A percentile compares a stretch with the other conserved stretches of the same genome.
Evolutionary conservation across 1,284 basidiomycete species (phyloP).

Genomic region (Pisolithus thermaeus): DNA sequence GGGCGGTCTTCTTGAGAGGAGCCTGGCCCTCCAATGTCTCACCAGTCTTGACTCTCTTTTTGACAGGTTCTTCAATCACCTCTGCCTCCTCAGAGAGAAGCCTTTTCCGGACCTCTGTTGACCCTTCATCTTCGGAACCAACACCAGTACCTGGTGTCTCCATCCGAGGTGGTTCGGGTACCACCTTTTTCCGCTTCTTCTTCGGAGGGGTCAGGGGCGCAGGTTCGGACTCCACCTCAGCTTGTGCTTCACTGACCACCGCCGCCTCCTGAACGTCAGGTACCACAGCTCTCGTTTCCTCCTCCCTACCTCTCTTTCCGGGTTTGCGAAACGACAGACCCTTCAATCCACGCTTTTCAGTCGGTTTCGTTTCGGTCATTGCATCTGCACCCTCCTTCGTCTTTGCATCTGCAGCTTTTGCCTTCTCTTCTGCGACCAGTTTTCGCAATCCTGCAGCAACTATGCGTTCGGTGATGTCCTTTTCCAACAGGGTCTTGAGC

Average conservation of each 20-base stretch:
- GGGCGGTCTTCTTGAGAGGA: slow-evolving; percentile 31
- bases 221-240: slow-evolving; percentile 21
- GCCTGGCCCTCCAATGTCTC: slow-evolving; percentile 24
- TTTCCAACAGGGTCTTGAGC: slow-evolving; percentile 53
- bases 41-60: slow-evolving; percentile 29
- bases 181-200: slow-evolving; percentile 41
- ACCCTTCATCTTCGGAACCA: slow-evolving; percentile 42
- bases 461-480: slow-evolving; percentile 65
- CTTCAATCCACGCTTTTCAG: slow-evolving; percentile 47
- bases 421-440: slow-evolving; percentile 48
- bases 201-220: slow-evolving; percentile 35
- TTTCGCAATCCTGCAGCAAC: slow-evolving; percentile 53
- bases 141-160: slow-evolving; percentile 31
- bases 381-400: slow-evolving; percentile 16
- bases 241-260: slow-evolving; percentile 34
- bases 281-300: slow-evolving; percentile 22
- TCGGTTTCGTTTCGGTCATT: slow-evolving; percentile 23
- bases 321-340: slow-evolving; percentile 66
- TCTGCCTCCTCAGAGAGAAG: slow-evolving; percentile 28
- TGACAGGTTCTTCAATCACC: slow-evolving; percentile 37
- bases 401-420: slow-evolving; percentile 22
- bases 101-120: slow-evolving; percentile 30
- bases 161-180: slow-evolving; percentile 17
- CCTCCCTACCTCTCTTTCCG: slow-evolving; percentile 39
- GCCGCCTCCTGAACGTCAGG: slow-evolving; percentile 30